Evolutionary conservation across 176 grass and related monocot genomes (phyloP), one percentile per base, ranked within the genome.

Genomic region (Hsuehochloa calcarea): DNA sequence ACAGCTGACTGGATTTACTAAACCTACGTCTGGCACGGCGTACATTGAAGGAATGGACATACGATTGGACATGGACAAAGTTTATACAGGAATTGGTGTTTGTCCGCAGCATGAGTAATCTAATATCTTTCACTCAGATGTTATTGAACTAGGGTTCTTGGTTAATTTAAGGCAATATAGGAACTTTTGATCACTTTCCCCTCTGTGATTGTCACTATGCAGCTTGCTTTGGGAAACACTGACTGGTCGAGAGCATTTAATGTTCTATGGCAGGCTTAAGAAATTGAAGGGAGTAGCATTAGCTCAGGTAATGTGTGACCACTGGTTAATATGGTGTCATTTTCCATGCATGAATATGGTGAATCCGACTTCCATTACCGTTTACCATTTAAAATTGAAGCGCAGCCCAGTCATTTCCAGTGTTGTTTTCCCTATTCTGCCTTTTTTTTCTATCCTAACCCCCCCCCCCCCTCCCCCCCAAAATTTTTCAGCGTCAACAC

Each of bases 251-350:
- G 93, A 98, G 38, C 95, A 98, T 89, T 56, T 98, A 80, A 29
- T 98, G 82, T 98, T 98, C 84, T 98, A 98, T 55, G 93, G 95
- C 22, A 90, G 93, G 61, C 93, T 98, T 23, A 98, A 98, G 91
- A 91, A 95, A 70, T 82, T 98, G 35, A 91, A 91, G 38, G 91
- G 85, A 31, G 85, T 51, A 49, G 65, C 79, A 76, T 87, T 94
- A 84, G 13, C 62, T 72, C 77, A 83, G 92, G 92, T 94, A 90
- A 77, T 64, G 34, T 31, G 8, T 37, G 52, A 1, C 4, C 54
- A 61, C 11, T 83, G 43, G 54, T 26, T 82, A 60, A 81, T 56
- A 55, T 68, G 49, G 29, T 41, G 31, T 55, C 38, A 55, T 26
- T 81, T 80, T 41, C 13, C 20, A 69, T 81, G 79, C 10, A 40